Conservation (phyloP, 441 rosid species). For the Rhodomyrtus psidioides region DNA sequence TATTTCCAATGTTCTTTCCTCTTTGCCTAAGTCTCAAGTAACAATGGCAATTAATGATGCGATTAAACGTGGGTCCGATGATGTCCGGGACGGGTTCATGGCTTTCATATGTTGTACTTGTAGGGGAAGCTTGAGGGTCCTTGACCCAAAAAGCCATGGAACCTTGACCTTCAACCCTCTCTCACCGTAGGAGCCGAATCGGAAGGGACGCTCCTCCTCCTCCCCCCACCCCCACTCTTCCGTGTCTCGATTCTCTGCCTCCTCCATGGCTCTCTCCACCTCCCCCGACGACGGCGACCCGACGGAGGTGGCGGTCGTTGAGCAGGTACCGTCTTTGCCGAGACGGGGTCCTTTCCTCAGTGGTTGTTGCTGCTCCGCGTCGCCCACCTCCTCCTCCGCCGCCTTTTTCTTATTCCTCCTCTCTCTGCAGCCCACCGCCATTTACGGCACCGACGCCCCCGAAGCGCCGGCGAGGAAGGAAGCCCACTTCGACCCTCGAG, state of each 20-base stretch:
- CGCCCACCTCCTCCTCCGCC: slow-evolving; percentile 10
- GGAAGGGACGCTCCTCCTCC: not conserved
- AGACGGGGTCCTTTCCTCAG: slow-evolving; percentile 13
- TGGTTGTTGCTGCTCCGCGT: not conserved
- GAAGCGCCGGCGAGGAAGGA: not conserved
- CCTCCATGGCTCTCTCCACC: slow-evolving; percentile 4
- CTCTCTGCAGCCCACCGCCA: slow-evolving; percentile 11
- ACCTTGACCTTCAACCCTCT: not conserved
- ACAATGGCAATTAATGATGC: not conserved
- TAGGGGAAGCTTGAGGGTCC: no score
- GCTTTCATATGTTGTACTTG: not conserved
- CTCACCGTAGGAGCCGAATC: not conserved
- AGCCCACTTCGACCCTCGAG: not conserved
- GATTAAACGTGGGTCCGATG: not conserved
- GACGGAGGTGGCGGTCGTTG: not conserved
- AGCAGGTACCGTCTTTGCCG: not conserved
- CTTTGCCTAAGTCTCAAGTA: not conserved
- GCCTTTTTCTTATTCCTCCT: slow-evolving; percentile 3
- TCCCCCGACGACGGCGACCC: not conserved
- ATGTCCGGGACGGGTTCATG: no score
- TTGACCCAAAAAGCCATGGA: not conserved
- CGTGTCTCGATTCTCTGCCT: slow-evolving; percentile 19
- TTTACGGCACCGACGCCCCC: slow-evolving; percentile 11
- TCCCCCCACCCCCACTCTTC: no score
- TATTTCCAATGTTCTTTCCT: not conserved